These are phyloP conservation scores for Dispira parvispora DNA, from an alignment of 192 early-diverging fungal species.

Conservation along the genomic window DNA sequence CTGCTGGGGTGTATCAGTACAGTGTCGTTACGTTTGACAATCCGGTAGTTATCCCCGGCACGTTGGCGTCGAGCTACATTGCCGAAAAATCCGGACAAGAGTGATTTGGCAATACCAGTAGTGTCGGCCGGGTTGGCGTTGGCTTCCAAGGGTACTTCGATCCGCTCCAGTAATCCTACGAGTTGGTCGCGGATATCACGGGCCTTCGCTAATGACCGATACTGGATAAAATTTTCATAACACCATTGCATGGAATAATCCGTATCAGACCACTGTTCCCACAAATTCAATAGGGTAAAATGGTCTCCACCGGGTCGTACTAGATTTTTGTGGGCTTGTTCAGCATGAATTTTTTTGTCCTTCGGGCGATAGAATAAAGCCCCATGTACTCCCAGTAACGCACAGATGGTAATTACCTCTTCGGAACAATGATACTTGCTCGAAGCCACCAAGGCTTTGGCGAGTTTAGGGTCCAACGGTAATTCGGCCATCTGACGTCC, in stretches of 20 bases:
- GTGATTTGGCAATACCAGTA: constrained; percentile 75
- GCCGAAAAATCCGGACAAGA: constrained; percentile 93
- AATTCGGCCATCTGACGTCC: constrained; percentile 98
- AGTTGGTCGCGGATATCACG: constrained; percentile 91
- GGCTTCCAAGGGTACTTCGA: constrained; percentile 67
- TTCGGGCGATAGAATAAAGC: constrained; percentile 74
- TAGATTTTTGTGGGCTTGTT: constrained; percentile 81
- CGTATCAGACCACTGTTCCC: constrained; percentile 80
- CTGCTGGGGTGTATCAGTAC: constrained; percentile 88
- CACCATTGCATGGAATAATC: constrained; percentile 92
- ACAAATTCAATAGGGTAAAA: constrained; percentile 75
- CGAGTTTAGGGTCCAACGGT: constrained; percentile 89
- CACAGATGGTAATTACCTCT: constrained; percentile 78
- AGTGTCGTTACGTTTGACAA: constrained; percentile 77
- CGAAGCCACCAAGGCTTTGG: constrained; percentile 77
- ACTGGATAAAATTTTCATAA: constrained; percentile 92
- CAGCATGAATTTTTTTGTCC: constrained; percentile 82
- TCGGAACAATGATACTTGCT: constrained; percentile 91
- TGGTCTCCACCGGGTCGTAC: constrained; percentile 90
- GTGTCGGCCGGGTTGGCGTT: constrained; percentile 76
- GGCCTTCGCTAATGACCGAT: constrained; percentile 74
- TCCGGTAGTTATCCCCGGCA: constrained; percentile 83
- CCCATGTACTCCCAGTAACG: constrained; percentile 78
- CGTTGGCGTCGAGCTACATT: constrained; percentile 70
- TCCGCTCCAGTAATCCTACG: constrained; percentile 76